Base-by-base conservation (phyloP, 768 basidiomycete genomes). In the Rhodosporidiobolus sp. region DNA sequence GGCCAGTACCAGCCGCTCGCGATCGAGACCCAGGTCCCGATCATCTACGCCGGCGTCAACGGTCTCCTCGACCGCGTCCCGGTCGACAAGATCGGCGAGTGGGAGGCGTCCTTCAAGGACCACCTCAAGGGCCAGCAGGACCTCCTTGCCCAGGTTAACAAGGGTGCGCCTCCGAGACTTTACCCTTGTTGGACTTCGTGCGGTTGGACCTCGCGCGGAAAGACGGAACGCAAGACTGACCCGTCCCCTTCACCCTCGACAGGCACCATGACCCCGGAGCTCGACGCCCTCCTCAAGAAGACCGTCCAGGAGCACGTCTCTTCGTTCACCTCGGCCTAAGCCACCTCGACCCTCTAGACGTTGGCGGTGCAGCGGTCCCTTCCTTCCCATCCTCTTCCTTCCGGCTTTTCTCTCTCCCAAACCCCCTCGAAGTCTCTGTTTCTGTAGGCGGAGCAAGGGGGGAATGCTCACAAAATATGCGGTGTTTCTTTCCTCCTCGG, bases 41-140 rank as follows among this genome's bases (percentile, higher is more conserved):
- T 72, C 63, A 69, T 75, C 67, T 75, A 72, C 82, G 96, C 95
- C 77, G 95, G 57, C 50, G 96, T 99, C 79, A 94, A 98, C 84
- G 96, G 96, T 92, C 88, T 96, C 75, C 92, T 99, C 78, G 96
- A 98, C 82, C 85, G 91, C 38, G 91, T 99, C 83, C 90, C 93
- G 56, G 94, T 96, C 65, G 92, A 96, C 79, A 85, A 94, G 85
- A 69, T 62, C 35, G 67, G 67, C 19, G 46, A 28, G 45, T 69
- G 72, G 67, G 63, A 66, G 55, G n/a, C 30, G 35, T 60, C 52
- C 28, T 50, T 94, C 91, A 91, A 93, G 81, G 85, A 87, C 77
- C 90, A 94, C 84, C 85, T 99, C 78, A 83, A 87, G 52, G 83
- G 89, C 68, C 83, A 90, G 64, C 91, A 98, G 83, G 77, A 85